Evolutionary conservation across 2,329 filamentous ascomycete genomes (phyloP).

Genomic region (Trichophyton verrucosum): DNA sequence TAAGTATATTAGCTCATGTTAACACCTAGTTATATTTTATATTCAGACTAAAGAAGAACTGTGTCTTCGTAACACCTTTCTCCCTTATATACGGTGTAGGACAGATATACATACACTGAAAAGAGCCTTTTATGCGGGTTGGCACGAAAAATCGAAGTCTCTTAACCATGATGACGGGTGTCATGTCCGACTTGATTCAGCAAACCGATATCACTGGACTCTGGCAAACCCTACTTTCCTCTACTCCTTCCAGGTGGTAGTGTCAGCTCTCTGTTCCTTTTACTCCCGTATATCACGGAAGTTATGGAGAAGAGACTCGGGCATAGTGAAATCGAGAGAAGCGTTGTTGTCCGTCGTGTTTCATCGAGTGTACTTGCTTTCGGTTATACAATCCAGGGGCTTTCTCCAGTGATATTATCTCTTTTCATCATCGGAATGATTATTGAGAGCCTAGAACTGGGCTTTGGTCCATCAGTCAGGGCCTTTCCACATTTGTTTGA

Average conservation of each 20-base stretch:
- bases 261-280: background rate
- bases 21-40: too few relatives aligned
- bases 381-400: background rate
- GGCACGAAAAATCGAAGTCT: too few relatives aligned
- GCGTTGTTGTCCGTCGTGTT: background rate
- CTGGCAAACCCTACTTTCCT: background rate
- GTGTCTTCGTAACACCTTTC: too few relatives aligned
- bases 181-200: background rate
- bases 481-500: background rate
- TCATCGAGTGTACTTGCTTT: background rate
- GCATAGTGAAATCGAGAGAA: background rate
- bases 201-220: background rate
- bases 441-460: background rate
- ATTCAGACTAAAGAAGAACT: too few relatives aligned
- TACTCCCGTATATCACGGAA: background rate
- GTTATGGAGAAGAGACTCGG: background rate
- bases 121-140: too few relatives aligned
- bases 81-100: too few relatives aligned
- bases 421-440: background rate
- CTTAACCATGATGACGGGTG: background rate
- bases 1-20: too few relatives aligned
- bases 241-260: background rate
- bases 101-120: too few relatives aligned
- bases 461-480: background rate
- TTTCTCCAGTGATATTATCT: background rate